phyloP scores from a whole-genome alignment of 2,329 filamentous ascomycete species.

The Metarhizium guizhouense region DNA sequence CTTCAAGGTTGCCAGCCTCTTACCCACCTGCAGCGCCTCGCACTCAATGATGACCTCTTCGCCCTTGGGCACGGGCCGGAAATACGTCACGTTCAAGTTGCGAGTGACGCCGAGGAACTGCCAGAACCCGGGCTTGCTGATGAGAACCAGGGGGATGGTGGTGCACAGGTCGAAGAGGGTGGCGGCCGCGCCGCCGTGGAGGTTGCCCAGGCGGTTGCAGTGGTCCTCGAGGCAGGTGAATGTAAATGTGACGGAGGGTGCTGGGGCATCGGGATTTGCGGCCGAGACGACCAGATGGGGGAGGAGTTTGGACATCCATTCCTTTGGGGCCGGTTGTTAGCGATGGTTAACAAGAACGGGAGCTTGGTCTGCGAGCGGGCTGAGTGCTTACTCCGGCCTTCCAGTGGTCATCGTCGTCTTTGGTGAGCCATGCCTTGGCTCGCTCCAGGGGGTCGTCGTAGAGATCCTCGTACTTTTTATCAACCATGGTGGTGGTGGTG shows the following conservation, averaged over 20 bases:
- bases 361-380: too few relatives aligned
- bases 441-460: slow-evolving; percentile 23
- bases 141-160: slow-evolving; percentile 45
- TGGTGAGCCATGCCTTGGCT: slow-evolving; percentile 21
- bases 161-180: slow-evolving; percentile 62
- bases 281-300: slow-evolving; percentile 33
- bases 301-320: slow-evolving; percentile 35
- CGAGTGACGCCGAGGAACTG: slow-evolving; percentile 53
- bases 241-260: slow-evolving; percentile 33
- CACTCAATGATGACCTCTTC: slow-evolving; percentile 43
- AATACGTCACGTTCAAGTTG: slow-evolving; percentile 57
- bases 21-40: slow-evolving; percentile 49
- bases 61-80: slow-evolving; percentile 50
- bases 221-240: slow-evolving; percentile 41
- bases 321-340: slow-evolving; percentile 18
- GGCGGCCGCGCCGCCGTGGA: slow-evolving; percentile 56
- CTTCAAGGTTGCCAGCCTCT: slow-evolving; percentile 41
- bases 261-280: slow-evolving; percentile 21
- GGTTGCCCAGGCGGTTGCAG: slow-evolving; percentile 43
- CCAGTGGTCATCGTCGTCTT: slow-evolving; percentile 17
- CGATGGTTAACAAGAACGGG: background rate
- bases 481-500: slow-evolving; percentile 3
- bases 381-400: slow-evolving; percentile 20
- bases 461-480: slow-evolving; percentile 12
- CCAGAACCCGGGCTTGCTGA: slow-evolving; percentile 53